Conservation (phyloP, 1,139 yeast species). For the Suhomyces guaymorum region DNA sequence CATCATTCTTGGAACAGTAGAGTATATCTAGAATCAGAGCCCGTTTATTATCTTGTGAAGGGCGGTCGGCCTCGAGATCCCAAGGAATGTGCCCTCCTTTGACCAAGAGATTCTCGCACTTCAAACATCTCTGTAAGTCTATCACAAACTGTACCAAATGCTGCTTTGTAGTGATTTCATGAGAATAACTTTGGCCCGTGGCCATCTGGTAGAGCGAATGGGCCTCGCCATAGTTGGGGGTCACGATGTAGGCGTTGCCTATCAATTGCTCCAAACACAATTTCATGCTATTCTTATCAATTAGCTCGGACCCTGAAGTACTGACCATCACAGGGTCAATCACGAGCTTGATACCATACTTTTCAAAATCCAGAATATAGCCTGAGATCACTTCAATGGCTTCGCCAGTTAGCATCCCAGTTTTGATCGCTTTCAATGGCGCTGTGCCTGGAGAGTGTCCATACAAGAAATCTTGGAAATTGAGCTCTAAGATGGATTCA, state of each 20-base stretch:
- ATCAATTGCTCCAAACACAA: slow-evolving; percentile 49
- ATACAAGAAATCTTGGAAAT: slow-evolving; percentile 60
- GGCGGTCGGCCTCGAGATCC: slow-evolving; percentile 23
- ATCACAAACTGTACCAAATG: slow-evolving; percentile 46
- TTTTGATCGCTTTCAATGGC: slow-evolving; percentile 66
- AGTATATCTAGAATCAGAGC: slow-evolving; percentile 64
- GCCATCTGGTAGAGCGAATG: slow-evolving; percentile 31
- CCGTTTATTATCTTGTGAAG: slow-evolving; percentile 15
- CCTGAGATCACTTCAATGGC: slow-evolving; percentile 53
- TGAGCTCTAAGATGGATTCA: slow-evolving; percentile 49
- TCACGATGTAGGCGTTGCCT: slow-evolving; percentile 58
- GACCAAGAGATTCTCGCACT: slow-evolving; percentile 58
- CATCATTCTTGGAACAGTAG: slow-evolving; percentile 45
- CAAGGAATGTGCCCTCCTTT: slow-evolving; percentile 84
- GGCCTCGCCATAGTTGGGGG: slow-evolving; percentile 80
- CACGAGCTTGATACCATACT: slow-evolving; percentile 45
- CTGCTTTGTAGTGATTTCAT: slow-evolving; percentile 24
- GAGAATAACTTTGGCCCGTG: slow-evolving; percentile 17
- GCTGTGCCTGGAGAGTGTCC: slow-evolving; percentile 24
- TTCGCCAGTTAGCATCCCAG: slow-evolving; percentile 72
- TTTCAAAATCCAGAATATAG: slow-evolving; percentile 28
- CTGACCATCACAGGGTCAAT: slow-evolving; percentile 86
- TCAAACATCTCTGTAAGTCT: slow-evolving; percentile 40
- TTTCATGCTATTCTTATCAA: slow-evolving; percentile 49
- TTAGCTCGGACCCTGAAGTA: slow-evolving; percentile 67